phyloP scores from a whole-genome alignment of 768 basidiomycete species.

The Solioccasus polychromus region DNA sequence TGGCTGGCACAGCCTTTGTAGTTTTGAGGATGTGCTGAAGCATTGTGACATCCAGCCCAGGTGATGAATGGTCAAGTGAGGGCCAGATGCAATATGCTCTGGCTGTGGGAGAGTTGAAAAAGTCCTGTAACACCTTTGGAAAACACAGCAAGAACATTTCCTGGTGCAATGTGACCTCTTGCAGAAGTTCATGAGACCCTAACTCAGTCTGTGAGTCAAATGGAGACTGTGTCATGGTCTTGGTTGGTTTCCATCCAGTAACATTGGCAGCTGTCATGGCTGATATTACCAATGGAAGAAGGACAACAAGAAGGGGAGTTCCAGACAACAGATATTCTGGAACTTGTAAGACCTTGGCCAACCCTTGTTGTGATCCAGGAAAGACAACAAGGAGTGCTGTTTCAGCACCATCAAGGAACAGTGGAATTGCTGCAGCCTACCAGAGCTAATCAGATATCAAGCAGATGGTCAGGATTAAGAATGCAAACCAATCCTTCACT shows the following conservation, averaged over 20 bases:
- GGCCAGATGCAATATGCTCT: conserved; percentile 52
- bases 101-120: conserved; percentile 35
- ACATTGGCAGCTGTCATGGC: conserved; percentile 2
- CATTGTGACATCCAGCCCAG: conserved; percentile 41
- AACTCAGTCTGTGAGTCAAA: not conserved
- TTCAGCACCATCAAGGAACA: conserved; percentile 44
- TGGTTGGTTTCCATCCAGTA: conserved; percentile 17
- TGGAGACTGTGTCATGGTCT: conserved; percentile 7
- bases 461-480: not conserved
- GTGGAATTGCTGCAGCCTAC: conserved; percentile 50
- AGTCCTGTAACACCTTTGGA: conserved; percentile 46
- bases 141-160: conserved; percentile 40
- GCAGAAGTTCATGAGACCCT: not conserved
- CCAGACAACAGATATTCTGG: conserved; percentile 29
- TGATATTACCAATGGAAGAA: conserved; percentile 26
- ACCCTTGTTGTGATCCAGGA: conserved; percentile 33
- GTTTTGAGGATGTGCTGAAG: conserved; percentile 45
- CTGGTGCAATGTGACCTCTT: conserved; percentile 21
- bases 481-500: conserved; percentile 45
- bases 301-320: conserved; percentile 21
- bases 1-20: conserved; percentile 39
- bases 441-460: conserved; percentile 2
- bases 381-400: conserved; percentile 60
- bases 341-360: conserved; percentile 41
- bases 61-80: conserved; percentile 24